These are phyloP conservation scores for Solanum piurae DNA, from an alignment of 257 asterid species.

Conservation along the genomic window DNA sequence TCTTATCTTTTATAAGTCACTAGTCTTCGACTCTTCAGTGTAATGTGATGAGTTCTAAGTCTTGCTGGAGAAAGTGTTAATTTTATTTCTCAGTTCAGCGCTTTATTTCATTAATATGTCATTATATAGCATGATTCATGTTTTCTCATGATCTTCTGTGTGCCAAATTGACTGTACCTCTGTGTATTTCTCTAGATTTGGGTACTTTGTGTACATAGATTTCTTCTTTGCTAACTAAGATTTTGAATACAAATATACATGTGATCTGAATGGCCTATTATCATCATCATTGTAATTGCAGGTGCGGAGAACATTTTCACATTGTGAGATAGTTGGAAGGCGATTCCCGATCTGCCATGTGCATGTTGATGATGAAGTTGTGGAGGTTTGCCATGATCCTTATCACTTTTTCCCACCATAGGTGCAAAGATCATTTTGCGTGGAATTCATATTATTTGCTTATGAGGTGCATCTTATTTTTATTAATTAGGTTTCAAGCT, in stretches of 20 bases:
- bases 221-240: not conserved
- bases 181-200: not conserved
- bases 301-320: conserved; percentile 15
- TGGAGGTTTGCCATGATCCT: conserved; percentile 9
- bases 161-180: not conserved
- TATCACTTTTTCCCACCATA: not conserved
- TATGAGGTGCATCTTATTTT: not conserved
- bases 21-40: not conserved
- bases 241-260: not conserved
- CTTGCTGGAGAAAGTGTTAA: not conserved
- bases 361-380: conserved; percentile 11
- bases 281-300: not conserved
- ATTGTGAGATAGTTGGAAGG: conserved; percentile 16
- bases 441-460: not conserved
- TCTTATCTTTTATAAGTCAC: not conserved
- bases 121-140: not conserved
- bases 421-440: not conserved
- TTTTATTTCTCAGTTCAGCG: not conserved
- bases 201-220: not conserved
- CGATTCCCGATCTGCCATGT: conserved; percentile 25
- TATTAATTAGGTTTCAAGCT: conserved; percentile 20
- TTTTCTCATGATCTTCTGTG: not conserved
- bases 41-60: not conserved
- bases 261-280: not conserved
- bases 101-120: not conserved